Evolutionary conservation across 2,329 filamentous ascomycete genomes (phyloP), one percentile per base, ranked within the genome.

Genomic region (Colletotrichum abscissum): DNA sequence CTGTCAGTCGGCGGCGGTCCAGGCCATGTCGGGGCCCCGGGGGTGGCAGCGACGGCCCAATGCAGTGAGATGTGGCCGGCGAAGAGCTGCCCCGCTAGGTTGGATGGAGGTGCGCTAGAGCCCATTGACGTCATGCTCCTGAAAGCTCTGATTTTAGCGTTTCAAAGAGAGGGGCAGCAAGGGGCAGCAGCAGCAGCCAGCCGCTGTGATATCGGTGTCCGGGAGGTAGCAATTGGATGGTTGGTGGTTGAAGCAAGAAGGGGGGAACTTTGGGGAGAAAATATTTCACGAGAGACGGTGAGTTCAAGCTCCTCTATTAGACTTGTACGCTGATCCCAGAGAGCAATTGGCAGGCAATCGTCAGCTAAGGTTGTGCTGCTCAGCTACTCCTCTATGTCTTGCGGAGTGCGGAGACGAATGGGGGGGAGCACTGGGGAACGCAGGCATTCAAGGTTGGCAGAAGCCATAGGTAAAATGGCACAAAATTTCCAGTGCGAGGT

Each of bases 121-220:
- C 55, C 28, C 14, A 42, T 67, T 75, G 73, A 75, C 73, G 73
- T 75, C 73, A 75, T 75, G 63, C 67, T 30, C 64, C 71, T 63
- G 73, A 75, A 74, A 74, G 73, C 73, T 75, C 66, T 75, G 72
- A 30, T 63, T 60, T 64, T 72, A 74, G 72, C 69, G 72, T 74
- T 74, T 74, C 72, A 74, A 74, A 35, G 67, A 62, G 71, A 73
- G 71, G 71, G 71, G 71, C 71, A 66, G 56, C 70, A 55, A 73
- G 71, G 71, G 67, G 56, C 67, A 63, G 19, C 35, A 52, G 52
- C 49, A 64, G 22, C 42, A 30, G 9, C 24, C 14, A 55, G 38
- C 24, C n/a, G 33, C 35, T 42, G 38, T 42, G 19, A 42, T 42
- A 42, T 42, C 38, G 38, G 38, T 42, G 38, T 19, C 38, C 38